phyloP scores from a whole-genome alignment of 768 basidiomycete species.

The Boletus bicolor region DNA sequence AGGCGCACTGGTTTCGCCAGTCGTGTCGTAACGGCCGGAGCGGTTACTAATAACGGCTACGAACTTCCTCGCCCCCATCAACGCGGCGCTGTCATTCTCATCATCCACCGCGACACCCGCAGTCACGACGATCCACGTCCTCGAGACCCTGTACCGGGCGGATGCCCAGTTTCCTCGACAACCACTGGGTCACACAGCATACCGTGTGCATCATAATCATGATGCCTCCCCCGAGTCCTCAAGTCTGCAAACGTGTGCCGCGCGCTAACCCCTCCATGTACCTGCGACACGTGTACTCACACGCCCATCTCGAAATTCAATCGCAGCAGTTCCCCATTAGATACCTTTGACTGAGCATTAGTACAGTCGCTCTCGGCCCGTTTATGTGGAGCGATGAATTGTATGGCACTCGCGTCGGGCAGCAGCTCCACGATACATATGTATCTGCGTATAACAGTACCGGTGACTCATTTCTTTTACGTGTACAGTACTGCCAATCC shows the following conservation, averaged over 20 bases:
- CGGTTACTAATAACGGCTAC: constrained; percentile 27
- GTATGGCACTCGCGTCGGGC: constrained; percentile 4
- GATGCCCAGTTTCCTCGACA: neutral
- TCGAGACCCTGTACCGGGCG: neutral
- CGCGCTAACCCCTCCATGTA: constrained; percentile 30
- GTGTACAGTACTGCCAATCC: constrained; percentile 7
- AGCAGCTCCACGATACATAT: constrained; percentile 1
- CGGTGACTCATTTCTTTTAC: constrained; percentile 12
- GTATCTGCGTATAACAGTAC: neutral
- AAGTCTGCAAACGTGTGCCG: constrained; percentile 7
- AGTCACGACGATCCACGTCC: constrained; percentile 4
- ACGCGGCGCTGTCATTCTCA: constrained; percentile 17
- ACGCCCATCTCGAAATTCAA: constrained; percentile 28
- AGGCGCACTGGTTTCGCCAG: constrained; percentile 32
- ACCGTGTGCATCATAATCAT: neutral
- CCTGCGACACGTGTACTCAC: constrained; percentile 33
- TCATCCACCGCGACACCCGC: constrained; percentile 1
- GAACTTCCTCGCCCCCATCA: constrained; percentile 21
- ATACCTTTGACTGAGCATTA: neutral
- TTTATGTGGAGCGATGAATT: constrained; percentile 13
- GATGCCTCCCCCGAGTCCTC: neutral
- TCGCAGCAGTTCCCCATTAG: constrained; percentile 27
- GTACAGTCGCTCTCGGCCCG: constrained; percentile 6
- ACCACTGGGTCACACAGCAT: neutral
- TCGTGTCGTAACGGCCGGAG: constrained; percentile 31